Evolutionary conservation across 768 basidiomycete species (phyloP), one percentile per base, ranked within the genome.

Genomic region (Russula emetica): DNA sequence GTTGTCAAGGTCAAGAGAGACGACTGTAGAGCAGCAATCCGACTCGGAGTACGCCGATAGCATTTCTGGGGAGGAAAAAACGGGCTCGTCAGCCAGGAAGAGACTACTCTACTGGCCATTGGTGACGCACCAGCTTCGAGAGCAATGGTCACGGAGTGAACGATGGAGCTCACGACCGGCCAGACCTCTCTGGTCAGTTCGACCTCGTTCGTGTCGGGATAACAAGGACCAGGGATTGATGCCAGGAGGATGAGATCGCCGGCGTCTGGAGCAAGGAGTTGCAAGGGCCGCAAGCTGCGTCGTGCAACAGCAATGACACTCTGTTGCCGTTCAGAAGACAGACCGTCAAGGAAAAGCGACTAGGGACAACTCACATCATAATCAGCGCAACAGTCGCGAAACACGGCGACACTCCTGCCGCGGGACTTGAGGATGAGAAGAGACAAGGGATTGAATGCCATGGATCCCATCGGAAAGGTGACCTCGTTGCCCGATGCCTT

Each of bases 361-460:
- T 18, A 22, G 30, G 30, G 2, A 47, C 1, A 7, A 44, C 63
- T 28, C 20, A 64, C 58, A 1, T 64, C 36, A 34, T 64, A 44
- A 32, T 9, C 4, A 28, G 13, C 6, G 45, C 63, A 55, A 18
- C 42, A 2, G 6, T 42, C 18, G 5, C 53, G 53, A 50, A 32
- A 5, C 1, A 64, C 58, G 6, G 47, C 58, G 45, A 64, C 47
- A n/a, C 34, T 34, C 36, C 58, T 64, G 14, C 53, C 58, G 4
- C 40, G 54, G 24, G 32, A 60, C 24, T 50, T 60, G 22, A 64
- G 14, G 22, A 52, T n/a, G 22, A 64, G 63, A 32, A 42, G 36
- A 14, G 58, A 36, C 1, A 36, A 14, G 8, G 56, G 62, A 8
- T 36, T n/a, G 28, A 58, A 63, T 8, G 11, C n/a, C 62, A 53